Evolutionary conservation across 106 monocot genomes (phyloP).

Genomic region (Allium cepa): DNA sequence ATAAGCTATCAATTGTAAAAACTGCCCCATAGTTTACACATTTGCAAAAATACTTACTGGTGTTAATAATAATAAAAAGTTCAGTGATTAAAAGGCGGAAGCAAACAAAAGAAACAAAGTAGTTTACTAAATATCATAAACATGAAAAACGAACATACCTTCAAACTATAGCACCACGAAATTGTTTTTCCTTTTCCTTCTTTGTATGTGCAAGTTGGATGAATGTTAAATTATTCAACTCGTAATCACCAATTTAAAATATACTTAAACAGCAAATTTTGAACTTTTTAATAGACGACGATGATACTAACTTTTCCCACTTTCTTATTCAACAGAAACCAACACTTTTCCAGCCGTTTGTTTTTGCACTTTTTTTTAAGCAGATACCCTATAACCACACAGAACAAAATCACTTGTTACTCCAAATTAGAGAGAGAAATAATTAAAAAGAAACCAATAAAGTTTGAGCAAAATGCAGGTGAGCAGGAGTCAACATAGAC

Average conservation of each 20-base stretch:
- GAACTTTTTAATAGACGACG: too few relatives aligned
- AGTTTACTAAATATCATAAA: background rate
- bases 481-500: background rate
- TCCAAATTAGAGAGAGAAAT: background rate
- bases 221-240: conserved; percentile 1
- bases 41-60: too few relatives aligned
- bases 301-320: conserved; percentile 62
- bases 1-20: too few relatives aligned
- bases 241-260: background rate
- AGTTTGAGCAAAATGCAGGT: background rate
- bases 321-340: conserved; percentile 95
- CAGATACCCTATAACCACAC: conserved; percentile 33
- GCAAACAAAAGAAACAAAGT: too few relatives aligned
- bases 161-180: conserved; percentile 81
- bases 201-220: conserved; percentile 80
- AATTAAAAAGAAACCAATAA: background rate
- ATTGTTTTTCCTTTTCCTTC: conserved; percentile 89
- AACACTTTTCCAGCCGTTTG: conserved; percentile 84
- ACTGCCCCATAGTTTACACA: too few relatives aligned
- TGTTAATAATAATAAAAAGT: too few relatives aligned
- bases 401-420: background rate
- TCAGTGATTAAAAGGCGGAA: too few relatives aligned
- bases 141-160: conserved; percentile 32
- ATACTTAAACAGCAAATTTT: too few relatives aligned
- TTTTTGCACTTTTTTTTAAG: conserved; percentile 85